phyloP scores from a whole-genome alignment of 2,329 filamentous ascomycete species.

The Lachnellula hyalina region DNA sequence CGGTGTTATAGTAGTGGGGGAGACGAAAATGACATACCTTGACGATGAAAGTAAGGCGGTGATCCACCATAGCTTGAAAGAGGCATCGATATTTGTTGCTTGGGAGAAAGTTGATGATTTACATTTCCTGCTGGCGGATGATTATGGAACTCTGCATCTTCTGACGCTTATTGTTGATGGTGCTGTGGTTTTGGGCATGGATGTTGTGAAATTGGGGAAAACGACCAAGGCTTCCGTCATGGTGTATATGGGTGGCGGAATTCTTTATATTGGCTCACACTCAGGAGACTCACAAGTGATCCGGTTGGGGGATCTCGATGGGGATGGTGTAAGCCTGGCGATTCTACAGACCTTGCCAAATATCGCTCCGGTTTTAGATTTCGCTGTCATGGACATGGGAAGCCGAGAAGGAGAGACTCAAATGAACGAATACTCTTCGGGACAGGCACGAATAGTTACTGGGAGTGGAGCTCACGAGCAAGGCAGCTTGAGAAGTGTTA shows the following conservation, averaged over 20 bases:
- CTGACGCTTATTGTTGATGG: constrained; percentile 68
- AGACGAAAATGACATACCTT: constrained; percentile 79
- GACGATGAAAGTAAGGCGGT: constrained; percentile 68
- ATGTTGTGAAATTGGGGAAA: constrained; percentile 56
- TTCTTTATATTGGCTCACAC: constrained; percentile 85
- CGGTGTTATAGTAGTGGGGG: constrained; percentile 69
- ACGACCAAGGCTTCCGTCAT: constrained; percentile 74
- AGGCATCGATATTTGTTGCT: constrained; percentile 82
- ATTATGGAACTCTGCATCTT: constrained; percentile 82
- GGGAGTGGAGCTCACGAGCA: constrained; percentile 88
- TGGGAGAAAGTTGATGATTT: constrained; percentile 82
- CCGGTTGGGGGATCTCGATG: constrained; percentile 47
- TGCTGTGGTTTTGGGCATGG: constrained; percentile 66
- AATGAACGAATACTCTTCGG: constrained; percentile 88
- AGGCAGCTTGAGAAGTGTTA: constrained; percentile 81
- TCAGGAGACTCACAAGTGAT: constrained; percentile 88
- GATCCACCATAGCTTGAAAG: constrained; percentile 59
- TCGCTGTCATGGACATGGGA: constrained; percentile 93
- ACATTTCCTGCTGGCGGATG: constrained; percentile 83
- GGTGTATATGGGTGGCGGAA: constrained; percentile 67
- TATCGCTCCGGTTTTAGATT: constrained; percentile 88
- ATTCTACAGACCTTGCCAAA: constrained; percentile 74
- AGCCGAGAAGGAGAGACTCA: constrained; percentile 73
- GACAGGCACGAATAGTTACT: constrained; percentile 88
- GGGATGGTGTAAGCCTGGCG: constrained; percentile 40